Conservation (phyloP, 768 basidiomycete species). For the Tricholoma sp. region DNA sequence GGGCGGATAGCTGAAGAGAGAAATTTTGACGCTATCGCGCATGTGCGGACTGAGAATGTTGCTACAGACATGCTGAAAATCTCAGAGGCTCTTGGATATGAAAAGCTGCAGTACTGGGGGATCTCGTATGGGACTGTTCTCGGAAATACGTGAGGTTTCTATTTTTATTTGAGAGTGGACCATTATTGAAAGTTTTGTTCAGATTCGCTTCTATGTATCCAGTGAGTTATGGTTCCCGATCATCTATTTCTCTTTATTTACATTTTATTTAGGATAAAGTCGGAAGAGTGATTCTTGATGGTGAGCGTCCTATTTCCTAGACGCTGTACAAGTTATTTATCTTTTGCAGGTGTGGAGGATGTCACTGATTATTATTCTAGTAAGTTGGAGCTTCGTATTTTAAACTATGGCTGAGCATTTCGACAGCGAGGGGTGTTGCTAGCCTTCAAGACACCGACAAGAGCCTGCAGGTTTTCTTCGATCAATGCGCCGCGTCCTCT, state of each 20-base stretch:
- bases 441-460: conserved; percentile 34
- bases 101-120: conserved; percentile 28
- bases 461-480: conserved; percentile 28
- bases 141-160: neutral
- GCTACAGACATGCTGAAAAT: conserved; percentile 35
- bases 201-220: conserved; percentile 24
- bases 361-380: conserved; percentile 34
- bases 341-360: conserved; percentile 27
- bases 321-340: too few species aligned
- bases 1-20: conserved; percentile 26
- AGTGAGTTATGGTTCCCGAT: conserved; percentile 8
- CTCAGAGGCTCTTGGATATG: conserved; percentile 21
- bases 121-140: conserved; percentile 17
- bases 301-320: too few species aligned
- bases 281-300: conserved; percentile 32
- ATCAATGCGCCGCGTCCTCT: conserved; percentile 31
- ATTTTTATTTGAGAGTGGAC: conserved; percentile 1
- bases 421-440: conserved; percentile 20
- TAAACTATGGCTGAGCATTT: conserved; percentile 13
- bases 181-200: neutral
- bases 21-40: conserved; percentile 19
- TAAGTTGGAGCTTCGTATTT: conserved; percentile 8
- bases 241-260: neutral
- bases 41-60: conserved; percentile 32
- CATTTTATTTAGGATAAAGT: conserved; percentile 27